Evolutionary conservation across 228 moss, liverwort and hornwort genomes (phyloP).

Genomic region (Sphagnum fallax): DNA sequence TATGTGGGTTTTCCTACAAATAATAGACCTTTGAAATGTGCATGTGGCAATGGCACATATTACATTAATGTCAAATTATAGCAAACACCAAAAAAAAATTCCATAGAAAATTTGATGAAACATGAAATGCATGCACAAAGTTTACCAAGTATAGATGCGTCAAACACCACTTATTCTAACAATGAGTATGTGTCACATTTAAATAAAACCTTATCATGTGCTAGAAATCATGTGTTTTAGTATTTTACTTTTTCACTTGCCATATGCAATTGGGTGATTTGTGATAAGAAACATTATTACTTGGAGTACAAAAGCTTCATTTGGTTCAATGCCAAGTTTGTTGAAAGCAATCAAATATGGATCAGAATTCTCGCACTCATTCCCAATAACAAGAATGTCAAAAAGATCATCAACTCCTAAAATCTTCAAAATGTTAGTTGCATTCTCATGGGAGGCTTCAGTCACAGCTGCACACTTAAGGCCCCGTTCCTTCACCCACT

Average conservation of each 20-base stretch:
- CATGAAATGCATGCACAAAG: too few relatives aligned
- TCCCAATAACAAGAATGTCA: slow-evolving; percentile 72
- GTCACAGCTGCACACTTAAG: slow-evolving; percentile 86
- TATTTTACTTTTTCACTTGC: neutral
- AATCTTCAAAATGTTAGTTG: slow-evolving; percentile 73
- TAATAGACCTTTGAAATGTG: too few relatives aligned
- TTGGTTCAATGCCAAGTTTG: slow-evolving; percentile 55
- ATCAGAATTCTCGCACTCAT: slow-evolving; percentile 79
- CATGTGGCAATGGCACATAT: too few relatives aligned
- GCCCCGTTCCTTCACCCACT: slow-evolving; percentile 63
- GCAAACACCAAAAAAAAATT: too few relatives aligned
- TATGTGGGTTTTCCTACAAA: neutral
- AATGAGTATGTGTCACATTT: too few relatives aligned
- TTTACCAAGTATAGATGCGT: too few relatives aligned
- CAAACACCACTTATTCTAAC: too few relatives aligned
- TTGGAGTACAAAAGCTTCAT: slow-evolving; percentile 68
- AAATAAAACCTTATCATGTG: too few relatives aligned
- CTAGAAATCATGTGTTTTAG: neutral
- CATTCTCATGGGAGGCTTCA: slow-evolving; percentile 76
- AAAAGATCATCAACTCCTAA: slow-evolving; percentile 63
- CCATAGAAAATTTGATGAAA: too few relatives aligned
- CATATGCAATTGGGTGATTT: neutral
- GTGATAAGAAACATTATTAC: slow-evolving; percentile 16
- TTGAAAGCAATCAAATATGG: slow-evolving; percentile 83
- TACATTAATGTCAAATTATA: too few relatives aligned